Conservation (phyloP, 1,284 basidiomycete genomes). For the Exobasidium rhododendri region DNA sequence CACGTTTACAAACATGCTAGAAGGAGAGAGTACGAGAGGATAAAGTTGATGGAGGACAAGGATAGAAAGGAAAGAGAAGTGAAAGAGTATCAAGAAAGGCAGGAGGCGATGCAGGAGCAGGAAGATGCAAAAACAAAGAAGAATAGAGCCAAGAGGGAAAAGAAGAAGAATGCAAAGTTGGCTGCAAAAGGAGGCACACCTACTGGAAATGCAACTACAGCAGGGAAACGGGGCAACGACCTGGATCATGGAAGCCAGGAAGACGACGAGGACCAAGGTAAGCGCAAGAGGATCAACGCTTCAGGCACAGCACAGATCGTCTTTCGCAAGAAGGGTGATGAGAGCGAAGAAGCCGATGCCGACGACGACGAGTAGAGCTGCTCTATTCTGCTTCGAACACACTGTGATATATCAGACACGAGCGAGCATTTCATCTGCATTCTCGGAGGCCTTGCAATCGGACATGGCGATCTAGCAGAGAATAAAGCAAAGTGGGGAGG, state of each 20-base stretch:
- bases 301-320: not conserved
- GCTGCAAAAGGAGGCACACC: slow-evolving; percentile 60
- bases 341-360: slow-evolving; percentile 6
- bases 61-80: slow-evolving; percentile 60
- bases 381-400: too few relatives aligned
- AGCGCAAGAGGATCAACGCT: slow-evolving; percentile 27
- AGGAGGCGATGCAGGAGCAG: slow-evolving; percentile 19
- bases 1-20: slow-evolving; percentile 97
- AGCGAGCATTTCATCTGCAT: too few relatives aligned
- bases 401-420: too few relatives aligned
- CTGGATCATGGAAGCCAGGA: slow-evolving; percentile 53
- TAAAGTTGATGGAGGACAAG: slow-evolving; percentile 84
- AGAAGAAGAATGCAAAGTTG: slow-evolving; percentile 29
- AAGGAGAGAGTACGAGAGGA: slow-evolving; percentile 87
- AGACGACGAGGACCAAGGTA: slow-evolving; percentile 44
- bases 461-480: too few relatives aligned
- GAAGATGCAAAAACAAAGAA: slow-evolving; percentile 55
- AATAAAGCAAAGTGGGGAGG: too few relatives aligned
- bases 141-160: slow-evolving; percentile 48
- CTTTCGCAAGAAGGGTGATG: slow-evolving; percentile 8
- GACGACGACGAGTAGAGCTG: too few relatives aligned
- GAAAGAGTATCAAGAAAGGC: slow-evolving; percentile 32
- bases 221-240: slow-evolving; percentile 20
- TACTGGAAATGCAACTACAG: slow-evolving; percentile 24
- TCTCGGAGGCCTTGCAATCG: too few relatives aligned